phyloP scores from a whole-genome alignment of 2,329 filamentous ascomycete species.

The Beauveria sp. region DNA sequence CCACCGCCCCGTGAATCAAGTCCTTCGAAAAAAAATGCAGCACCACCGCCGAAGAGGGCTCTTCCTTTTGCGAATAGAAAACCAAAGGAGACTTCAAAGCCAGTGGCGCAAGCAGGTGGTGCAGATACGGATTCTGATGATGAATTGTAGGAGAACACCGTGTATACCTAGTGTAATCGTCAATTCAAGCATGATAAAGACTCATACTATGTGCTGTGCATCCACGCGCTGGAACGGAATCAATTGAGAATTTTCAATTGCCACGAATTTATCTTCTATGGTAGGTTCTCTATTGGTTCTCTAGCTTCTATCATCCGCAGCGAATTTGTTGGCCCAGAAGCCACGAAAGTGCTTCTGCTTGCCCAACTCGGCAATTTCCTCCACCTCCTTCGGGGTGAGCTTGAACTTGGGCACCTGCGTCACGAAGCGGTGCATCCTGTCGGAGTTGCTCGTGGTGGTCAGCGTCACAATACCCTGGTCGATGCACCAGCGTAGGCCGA shows the following conservation, averaged over 20 bases:
- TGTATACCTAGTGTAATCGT: not conserved
- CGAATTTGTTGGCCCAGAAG: conserved; percentile 50
- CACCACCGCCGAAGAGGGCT: conserved; percentile 30
- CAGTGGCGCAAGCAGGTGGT: conserved; percentile 16
- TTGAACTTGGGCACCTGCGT: conserved; percentile 45
- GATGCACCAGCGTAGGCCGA: conserved; percentile 52
- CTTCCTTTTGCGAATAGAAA: conserved; percentile 38
- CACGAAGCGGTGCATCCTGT: conserved; percentile 49
- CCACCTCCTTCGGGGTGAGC: conserved; percentile 51
- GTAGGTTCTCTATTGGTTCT: not conserved
- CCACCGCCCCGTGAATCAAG: not conserved
- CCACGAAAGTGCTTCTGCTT: conserved; percentile 52
- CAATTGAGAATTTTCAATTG: too few species aligned
- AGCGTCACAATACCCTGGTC: conserved; percentile 52
- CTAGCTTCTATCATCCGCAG: conserved; percentile 37
- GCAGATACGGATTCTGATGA: conserved; percentile 48
- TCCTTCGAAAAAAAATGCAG: conserved; percentile 14
- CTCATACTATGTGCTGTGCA: too few species aligned
- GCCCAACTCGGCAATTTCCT: conserved; percentile 47
- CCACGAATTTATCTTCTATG: too few species aligned
- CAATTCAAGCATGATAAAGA: not conserved
- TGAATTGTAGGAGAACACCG: conserved; percentile 32
- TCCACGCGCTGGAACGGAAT: not conserved
- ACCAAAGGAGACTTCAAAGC: conserved; percentile 18
- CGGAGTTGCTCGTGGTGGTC: conserved; percentile 52